These are phyloP conservation scores for Marasmius tenuissimus DNA, from an alignment of 1,284 basidiomycete species.

Conservation along the genomic window DNA sequence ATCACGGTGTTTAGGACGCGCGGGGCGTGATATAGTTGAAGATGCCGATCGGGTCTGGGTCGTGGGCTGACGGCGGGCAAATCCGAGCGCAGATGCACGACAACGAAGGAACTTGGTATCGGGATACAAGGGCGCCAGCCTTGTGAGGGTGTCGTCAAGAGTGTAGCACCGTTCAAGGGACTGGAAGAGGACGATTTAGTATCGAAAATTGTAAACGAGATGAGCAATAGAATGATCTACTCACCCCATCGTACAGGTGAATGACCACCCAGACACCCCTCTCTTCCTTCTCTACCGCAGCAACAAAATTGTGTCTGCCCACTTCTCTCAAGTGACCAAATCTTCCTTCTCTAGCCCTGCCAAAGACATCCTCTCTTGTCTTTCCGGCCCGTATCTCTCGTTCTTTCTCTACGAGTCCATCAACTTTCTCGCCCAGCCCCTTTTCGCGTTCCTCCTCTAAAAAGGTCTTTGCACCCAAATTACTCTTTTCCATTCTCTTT, in stretches of 20 bases:
- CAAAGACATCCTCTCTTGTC: constrained; percentile 41
- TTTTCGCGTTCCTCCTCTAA: constrained; percentile 55
- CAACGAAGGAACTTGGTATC: constrained; percentile 79
- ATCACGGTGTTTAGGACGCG: constrained; percentile 20
- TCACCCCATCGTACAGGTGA: constrained; percentile 81
- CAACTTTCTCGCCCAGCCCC: constrained; percentile 43
- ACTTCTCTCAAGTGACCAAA: constrained; percentile 86
- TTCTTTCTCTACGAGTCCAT: constrained; percentile 41
- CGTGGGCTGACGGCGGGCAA: constrained; percentile 46
- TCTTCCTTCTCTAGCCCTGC: constrained; percentile 47
- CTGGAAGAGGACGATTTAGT: constrained; percentile 32
- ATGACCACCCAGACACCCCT: constrained; percentile 74
- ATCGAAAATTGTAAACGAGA: constrained; percentile 8
- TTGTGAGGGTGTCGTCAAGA: constrained; percentile 68
- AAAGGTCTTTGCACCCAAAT: constrained; percentile 19
- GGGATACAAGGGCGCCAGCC: constrained; percentile 68
- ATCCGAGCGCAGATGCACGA: constrained; percentile 75
- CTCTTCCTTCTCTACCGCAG: constrained; percentile 75
- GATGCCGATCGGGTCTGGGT: constrained; percentile 20
- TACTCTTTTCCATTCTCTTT: constrained; percentile 17
- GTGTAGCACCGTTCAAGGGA: constrained; percentile 71
- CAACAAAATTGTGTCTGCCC: constrained; percentile 69
- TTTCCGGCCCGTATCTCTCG: constrained; percentile 30
- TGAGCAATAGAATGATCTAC: constrained; percentile 24
- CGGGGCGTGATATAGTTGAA: background rate